Conservation (phyloP, 345 rosid species). For the Moricandia arvensis region DNA sequence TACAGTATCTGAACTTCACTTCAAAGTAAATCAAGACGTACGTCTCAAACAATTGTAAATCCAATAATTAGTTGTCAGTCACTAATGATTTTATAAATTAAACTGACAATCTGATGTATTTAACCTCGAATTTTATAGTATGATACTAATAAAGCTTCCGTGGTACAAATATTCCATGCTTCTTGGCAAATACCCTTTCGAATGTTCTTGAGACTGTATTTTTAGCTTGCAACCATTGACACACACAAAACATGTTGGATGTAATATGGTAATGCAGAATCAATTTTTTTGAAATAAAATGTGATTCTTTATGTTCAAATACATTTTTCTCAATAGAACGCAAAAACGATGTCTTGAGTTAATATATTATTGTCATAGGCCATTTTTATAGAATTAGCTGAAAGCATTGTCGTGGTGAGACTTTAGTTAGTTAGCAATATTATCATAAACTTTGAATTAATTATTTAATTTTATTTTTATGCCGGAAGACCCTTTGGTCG, state of each 20-base stretch:
- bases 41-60: slow-evolving; percentile 8
- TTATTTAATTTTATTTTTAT: too few relatives aligned
- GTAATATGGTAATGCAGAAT: neutral
- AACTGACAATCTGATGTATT: neutral
- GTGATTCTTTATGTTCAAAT: neutral
- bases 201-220: neutral
- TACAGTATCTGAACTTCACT: slow-evolving; percentile 28
- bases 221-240: neutral
- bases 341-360: neutral
- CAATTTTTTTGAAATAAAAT: too few relatives aligned
- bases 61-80: slow-evolving; percentile 14
- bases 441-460: too few relatives aligned
- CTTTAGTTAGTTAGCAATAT: too few relatives aligned
- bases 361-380: neutral
- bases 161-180: neutral
- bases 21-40: slow-evolving; percentile 15
- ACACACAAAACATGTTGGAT: neutral
- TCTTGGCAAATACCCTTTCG: neutral
- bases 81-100: neutral
- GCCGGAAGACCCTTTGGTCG: too few relatives aligned
- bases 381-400: neutral
- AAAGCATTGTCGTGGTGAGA: neutral
- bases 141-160: neutral
- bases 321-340: neutral
- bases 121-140: neutral